These are phyloP conservation scores for Chaetomium cochliodes DNA, from an alignment of 495 filamentous ascomycete species.

Conservation along the genomic window DNA sequence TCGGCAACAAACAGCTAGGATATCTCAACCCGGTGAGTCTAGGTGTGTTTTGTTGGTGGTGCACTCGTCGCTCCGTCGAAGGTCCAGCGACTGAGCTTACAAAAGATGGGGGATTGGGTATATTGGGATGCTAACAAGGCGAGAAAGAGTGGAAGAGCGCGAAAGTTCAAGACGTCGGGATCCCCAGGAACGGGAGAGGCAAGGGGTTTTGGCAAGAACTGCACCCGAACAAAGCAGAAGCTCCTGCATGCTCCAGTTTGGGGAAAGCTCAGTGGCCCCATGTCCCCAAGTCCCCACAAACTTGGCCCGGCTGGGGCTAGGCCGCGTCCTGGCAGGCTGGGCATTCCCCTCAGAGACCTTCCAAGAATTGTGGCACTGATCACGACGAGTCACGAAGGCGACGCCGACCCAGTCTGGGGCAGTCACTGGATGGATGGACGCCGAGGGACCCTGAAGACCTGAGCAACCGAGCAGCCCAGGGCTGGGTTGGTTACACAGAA, in stretches of 20 bases:
- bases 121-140: background rate
- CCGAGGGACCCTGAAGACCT: background rate
- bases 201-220: slow-evolving; percentile 14
- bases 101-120: slow-evolving; percentile 2
- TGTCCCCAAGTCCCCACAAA: background rate
- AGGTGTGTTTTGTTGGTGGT: background rate
- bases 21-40: background rate
- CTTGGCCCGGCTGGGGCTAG: slow-evolving; percentile 5
- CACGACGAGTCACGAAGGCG: slow-evolving; percentile 18
- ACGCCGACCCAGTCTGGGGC: background rate
- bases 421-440: background rate
- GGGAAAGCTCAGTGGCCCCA: slow-evolving; percentile 23
- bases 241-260: slow-evolving; percentile 10
- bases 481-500: too few species aligned
- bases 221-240: slow-evolving; percentile 9
- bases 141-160: background rate
- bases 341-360: slow-evolving; percentile 9
- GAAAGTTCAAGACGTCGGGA: slow-evolving; percentile 11
- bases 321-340: slow-evolving; percentile 23
- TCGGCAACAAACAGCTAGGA: slow-evolving; percentile 2
- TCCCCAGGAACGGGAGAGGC: slow-evolving; percentile 3
- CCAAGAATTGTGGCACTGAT: slow-evolving; percentile 19
- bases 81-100: background rate
- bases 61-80: background rate
- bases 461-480: too few species aligned